Evolutionary conservation across 805 yeast species (phyloP).

Genomic region (Nematodospora valgi): DNA sequence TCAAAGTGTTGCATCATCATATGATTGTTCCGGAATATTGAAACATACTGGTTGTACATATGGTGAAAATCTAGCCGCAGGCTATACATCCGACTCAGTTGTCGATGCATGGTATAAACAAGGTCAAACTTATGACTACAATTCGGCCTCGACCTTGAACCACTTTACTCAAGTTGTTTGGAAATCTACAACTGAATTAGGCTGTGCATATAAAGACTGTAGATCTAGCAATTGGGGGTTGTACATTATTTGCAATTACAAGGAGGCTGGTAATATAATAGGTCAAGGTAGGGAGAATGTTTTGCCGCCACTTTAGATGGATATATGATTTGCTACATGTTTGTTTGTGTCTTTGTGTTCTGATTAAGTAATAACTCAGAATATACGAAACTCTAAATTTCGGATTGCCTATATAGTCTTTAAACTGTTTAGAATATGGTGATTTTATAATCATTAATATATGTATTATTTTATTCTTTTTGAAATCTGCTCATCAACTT

Average conservation of each 20-base stretch:
- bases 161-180: conserved; percentile 81
- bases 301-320: conserved; percentile 12
- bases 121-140: conserved; percentile 53
- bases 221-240: conserved; percentile 36
- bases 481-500: no score
- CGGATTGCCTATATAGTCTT: no score
- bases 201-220: conserved; percentile 71
- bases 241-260: conserved; percentile 73
- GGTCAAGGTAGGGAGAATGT: conserved; percentile 33
- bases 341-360: no score
- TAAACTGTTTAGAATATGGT: no score
- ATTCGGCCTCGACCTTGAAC: conserved; percentile 41
- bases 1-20: conserved; percentile 48
- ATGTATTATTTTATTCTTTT: no score
- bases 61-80: conserved; percentile 78
- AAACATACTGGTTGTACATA: conserved; percentile 64
- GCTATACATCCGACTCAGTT: conserved; percentile 48
- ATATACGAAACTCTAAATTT: no score
- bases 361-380: no score
- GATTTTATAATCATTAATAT: no score
- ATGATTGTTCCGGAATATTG: conserved; percentile 58
- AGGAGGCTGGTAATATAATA: conserved; percentile 57
- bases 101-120: conserved; percentile 70
- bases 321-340: no score
- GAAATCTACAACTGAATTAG: conserved; percentile 54